Base-by-base conservation (phyloP, 164 flowering plant species). In the Protea cynaroides region DNA sequence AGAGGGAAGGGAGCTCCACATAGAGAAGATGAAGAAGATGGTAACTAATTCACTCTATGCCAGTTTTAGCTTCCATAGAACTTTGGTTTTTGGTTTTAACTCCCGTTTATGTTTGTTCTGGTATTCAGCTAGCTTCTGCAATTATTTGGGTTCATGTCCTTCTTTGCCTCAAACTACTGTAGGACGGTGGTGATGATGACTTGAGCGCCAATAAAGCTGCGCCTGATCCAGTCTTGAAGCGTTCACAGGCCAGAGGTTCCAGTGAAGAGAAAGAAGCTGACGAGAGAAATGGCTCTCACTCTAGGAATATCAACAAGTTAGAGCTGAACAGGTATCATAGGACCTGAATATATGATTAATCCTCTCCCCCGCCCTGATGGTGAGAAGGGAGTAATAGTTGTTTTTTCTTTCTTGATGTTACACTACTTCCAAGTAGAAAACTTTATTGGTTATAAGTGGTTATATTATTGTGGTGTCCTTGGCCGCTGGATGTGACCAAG, bases 61-160 rank as follows among this genome's bases (percentile, higher is more conserved):
- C 63, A 72, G 80, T 78, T 72, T 71, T 83, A 8, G 38, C 57
- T 65, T 74, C 23, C 62, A 14, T 67, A 51, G 68, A 60, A 62
- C 23, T 69, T 23, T 47, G 69, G 29, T 69, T 66, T 83, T 79
- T 76, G 72, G 64, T 77, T 75, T 86, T 89, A 82, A 86, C 89
- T 80, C 76, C 51, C 61, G 50, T 70, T 69, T 79, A 81, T 84
- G 74, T 85, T 80, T 83, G 75, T 84, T 74, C 79, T 84, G 86
- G 78, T 75, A 71, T 79, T 94, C 97, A 94, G 96, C 96, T 84
- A 82, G 86, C 87, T 90, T 93, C 96, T 90, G 90, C 97, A 89
- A 89, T 91, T 86, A 85, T 94, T 91, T 91, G 88, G 96, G 96
- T 88, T 91, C 96, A 94, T 91, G 81, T 88, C 96, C 95, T 77